phyloP scores from a whole-genome alignment of 176 grass and related monocot species.

The Carex parvula region DNA sequence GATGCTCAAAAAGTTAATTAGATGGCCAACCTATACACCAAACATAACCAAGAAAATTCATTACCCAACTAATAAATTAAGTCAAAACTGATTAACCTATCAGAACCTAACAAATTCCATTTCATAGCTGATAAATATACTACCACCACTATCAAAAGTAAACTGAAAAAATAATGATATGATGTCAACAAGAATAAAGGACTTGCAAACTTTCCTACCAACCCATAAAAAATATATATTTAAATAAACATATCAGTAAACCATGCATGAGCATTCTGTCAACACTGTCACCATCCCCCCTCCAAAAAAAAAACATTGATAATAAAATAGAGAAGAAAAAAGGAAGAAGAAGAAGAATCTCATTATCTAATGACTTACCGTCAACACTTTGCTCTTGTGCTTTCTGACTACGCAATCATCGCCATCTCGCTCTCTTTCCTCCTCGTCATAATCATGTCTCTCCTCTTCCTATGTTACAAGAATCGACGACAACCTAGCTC shows the following conservation, averaged over 20 bases:
- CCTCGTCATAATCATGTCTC: conserved; percentile 18
- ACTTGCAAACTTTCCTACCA: not conserved
- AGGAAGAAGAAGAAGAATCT: not conserved
- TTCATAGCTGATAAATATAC: not conserved
- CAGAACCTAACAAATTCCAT: not conserved
- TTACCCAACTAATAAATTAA: not conserved
- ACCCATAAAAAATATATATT: not conserved
- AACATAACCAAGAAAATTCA: not conserved
- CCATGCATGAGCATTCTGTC: not conserved
- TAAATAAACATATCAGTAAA: not conserved
- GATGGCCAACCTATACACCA: not conserved
- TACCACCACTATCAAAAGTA: too few species aligned
- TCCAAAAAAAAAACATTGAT: not conserved
- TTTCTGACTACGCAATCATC: conserved; percentile 32
- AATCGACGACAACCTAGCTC: not conserved
- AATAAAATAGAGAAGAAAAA: not conserved
- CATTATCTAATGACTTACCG: conserved; percentile 12
- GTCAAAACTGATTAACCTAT: not conserved
- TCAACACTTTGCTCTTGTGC: conserved; percentile 6
- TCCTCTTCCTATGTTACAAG: conserved; percentile 47
- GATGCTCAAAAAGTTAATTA: not conserved
- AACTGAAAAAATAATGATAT: not conserved
- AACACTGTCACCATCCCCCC: too few species aligned
- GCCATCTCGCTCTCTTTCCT: conserved; percentile 17
- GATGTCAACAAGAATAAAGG: not conserved